phyloP scores from a whole-genome alignment of 2,329 filamentous ascomycete species.

The Dryadomyces quercivorus region DNA sequence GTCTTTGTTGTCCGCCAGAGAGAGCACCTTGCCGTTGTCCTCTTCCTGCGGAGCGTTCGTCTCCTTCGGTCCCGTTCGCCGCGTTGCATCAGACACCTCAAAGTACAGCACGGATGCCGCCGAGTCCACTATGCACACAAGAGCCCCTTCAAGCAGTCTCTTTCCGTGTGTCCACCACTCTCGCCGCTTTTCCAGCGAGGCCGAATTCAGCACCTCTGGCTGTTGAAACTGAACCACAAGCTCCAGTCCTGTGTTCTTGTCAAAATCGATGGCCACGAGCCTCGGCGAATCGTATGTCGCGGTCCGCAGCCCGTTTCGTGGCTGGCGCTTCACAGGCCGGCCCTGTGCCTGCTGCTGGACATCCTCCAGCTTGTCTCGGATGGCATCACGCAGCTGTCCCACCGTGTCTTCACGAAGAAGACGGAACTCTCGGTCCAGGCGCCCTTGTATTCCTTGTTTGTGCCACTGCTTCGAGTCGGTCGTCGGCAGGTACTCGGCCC shows the following conservation, averaged over 20 bases:
- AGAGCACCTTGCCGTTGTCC: not conserved
- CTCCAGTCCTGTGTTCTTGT: conserved; percentile 27
- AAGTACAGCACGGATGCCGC: conserved; percentile 27
- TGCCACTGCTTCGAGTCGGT: conserved; percentile 26
- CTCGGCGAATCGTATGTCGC: conserved; percentile 23
- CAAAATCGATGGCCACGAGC: conserved; percentile 22
- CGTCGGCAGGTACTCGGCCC: conserved; percentile 26
- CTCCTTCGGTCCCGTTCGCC: not conserved
- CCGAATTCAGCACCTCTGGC: conserved; percentile 17
- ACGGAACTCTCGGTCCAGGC: conserved; percentile 61
- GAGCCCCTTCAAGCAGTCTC: conserved; percentile 35
- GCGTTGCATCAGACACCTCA: conserved; percentile 22
- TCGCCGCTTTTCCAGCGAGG: conserved; percentile 18
- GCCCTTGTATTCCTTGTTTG: conserved; percentile 26
- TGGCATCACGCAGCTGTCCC: conserved; percentile 45
- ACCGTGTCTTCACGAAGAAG: conserved; percentile 61
- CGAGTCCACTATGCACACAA: conserved; percentile 35
- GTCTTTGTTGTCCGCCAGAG: not conserved
- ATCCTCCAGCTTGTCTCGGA: not conserved
- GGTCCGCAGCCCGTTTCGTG: conserved; percentile 16
- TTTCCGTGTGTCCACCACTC: conserved; percentile 39
- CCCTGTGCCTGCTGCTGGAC: conserved; percentile 29
- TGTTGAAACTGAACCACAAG: conserved; percentile 33
- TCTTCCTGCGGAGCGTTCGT: not conserved
- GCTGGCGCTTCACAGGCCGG: conserved; percentile 30